These are phyloP conservation scores for Debaryomyces udenii DNA, from an alignment of 1,139 yeast genomes.

Conservation along the genomic window DNA sequence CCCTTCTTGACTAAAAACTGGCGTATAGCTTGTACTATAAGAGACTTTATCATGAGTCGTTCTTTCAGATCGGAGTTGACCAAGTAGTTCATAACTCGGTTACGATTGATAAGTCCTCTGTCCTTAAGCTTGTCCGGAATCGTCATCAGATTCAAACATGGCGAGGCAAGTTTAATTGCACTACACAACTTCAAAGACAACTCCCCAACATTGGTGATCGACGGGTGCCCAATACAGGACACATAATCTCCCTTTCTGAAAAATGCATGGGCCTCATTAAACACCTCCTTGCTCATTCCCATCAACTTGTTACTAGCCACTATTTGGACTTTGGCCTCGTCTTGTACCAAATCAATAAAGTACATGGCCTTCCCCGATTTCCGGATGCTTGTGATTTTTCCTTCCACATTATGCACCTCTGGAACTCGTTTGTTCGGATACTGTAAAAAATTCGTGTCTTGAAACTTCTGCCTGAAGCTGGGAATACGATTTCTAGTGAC, in stretches of 20 bases:
- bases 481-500: constrained; percentile 19
- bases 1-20: constrained; percentile 54
- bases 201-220: constrained; percentile 76
- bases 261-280: constrained; percentile 45
- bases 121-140: constrained; percentile 66
- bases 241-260: constrained; percentile 75
- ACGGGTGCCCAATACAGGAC: constrained; percentile 67
- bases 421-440: constrained; percentile 19
- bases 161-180: constrained; percentile 58
- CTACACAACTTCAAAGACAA: constrained; percentile 65
- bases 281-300: constrained; percentile 44
- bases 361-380: constrained; percentile 67
- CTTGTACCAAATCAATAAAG: constrained; percentile 70
- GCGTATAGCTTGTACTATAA: constrained; percentile 58
- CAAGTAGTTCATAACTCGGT: constrained; percentile 75
- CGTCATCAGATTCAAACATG: constrained; percentile 61
- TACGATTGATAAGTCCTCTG: constrained; percentile 59
- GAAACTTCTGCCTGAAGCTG: constrained; percentile 23
- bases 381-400: constrained; percentile 59
- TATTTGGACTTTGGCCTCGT: constrained; percentile 56
- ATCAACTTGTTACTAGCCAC: constrained; percentile 58
- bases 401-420: constrained; percentile 43
- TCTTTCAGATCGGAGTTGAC: constrained; percentile 55
- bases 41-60: constrained; percentile 55
- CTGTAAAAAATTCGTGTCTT: constrained; percentile 21